Conservation (phyloP, 805 yeast genomes). For the Cyberlindnera saturnus region DNA sequence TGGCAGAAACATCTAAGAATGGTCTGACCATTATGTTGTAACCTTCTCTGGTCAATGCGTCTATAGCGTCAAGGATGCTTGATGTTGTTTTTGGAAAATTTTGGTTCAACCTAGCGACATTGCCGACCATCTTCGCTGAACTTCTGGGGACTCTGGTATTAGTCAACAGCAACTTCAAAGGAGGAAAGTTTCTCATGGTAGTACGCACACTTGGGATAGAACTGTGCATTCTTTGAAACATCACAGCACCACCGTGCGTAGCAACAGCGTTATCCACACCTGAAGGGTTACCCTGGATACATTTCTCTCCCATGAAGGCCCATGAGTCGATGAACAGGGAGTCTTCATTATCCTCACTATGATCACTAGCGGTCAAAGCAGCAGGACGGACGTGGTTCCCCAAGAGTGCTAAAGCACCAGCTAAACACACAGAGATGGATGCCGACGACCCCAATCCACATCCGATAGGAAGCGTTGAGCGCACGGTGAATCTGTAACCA, state of each 20-base stretch:
- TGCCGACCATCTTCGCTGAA: constrained; percentile 77
- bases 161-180: constrained; percentile 66
- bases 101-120: constrained; percentile 53
- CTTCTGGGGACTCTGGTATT: constrained; percentile 85
- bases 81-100: constrained; percentile 49
- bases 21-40: constrained; percentile 55
- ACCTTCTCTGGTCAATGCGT: constrained; percentile 65
- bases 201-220: constrained; percentile 59
- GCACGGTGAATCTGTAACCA: constrained; percentile 56
- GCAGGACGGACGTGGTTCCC: constrained; percentile 49
- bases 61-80: constrained; percentile 72
- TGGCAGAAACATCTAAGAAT: constrained; percentile 35
- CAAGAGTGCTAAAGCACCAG: constrained; percentile 62
- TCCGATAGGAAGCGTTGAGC: constrained; percentile 88
- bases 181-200: constrained; percentile 67
- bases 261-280: constrained; percentile 98
- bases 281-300: constrained; percentile 94
- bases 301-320: constrained; percentile 91
- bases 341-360: constrained; percentile 32
- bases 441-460: constrained; percentile 97
- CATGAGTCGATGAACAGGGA: constrained; percentile 69
- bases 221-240: constrained; percentile 59
- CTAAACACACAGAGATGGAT: constrained; percentile 75
- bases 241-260: constrained; percentile 91
- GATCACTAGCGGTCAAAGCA: constrained; percentile 27